Base-by-base conservation (phyloP, 352 stramenopile species). In the Phytophthora cryptogea region DNA sequence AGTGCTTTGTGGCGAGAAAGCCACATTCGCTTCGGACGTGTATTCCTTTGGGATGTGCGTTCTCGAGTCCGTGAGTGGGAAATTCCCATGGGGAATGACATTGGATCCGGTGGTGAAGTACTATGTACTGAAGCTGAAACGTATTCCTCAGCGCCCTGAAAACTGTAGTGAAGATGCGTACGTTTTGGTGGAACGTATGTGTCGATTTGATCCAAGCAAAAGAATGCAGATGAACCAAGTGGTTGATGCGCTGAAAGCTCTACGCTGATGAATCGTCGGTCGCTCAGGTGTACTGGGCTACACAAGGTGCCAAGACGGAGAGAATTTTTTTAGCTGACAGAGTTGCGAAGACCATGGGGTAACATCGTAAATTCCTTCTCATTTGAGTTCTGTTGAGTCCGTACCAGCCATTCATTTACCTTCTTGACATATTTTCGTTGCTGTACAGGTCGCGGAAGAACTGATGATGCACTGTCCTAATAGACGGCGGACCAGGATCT, bases 381-480 rank as follows among this genome's bases (percentile, higher is more conserved):
- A 2, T 23, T 23, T 23, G 20, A 23, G 20, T 23, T 23, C 20
- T 23, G 20, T 23, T 23, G 20, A 23, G 2, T 23, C 20, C 20
- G 20, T 23, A 2, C 20, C 20, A 23, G 20, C 20, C 20, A 23
- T 1, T 2, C 20, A 23, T 49, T 20, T 54, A 43, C 33, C 39
- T 16, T 50, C 31, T 9, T 20, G 9, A 30, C 8, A 16, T 8
- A 54, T 45, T 48, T 17, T 41, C n/a, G 16, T 36, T 40, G 37
- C 20, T 51, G 35, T 76, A 68, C n/a, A 78, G 63, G 0, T 73
- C 50, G n/a, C 66, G 70, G 56, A 76, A 78, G 27, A 78, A 74
- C 30, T 57, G 54, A 8, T 61, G 64, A 48, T 78, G 66, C 23
- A 62, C 57, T 10, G 53, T 65, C 14, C 48, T 30, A 14, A 59